Evolutionary conservation across 2,329 filamentous ascomycete genomes (phyloP).

Genomic region (Amylocarpus encephaloides): DNA sequence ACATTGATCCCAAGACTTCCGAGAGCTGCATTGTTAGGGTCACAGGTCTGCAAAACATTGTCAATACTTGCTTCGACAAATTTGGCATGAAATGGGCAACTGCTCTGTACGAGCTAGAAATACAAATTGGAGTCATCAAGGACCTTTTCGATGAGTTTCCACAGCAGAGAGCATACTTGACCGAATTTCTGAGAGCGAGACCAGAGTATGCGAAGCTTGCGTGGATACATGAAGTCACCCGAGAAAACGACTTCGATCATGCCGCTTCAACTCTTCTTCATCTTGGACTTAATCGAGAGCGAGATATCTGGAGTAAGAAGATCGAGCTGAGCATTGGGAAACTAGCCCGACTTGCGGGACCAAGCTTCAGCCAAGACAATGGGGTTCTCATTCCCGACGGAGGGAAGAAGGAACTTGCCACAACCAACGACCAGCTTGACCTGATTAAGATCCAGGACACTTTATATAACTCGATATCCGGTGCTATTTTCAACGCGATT

Average conservation of each 20-base stretch:
- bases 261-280: slow-evolving; percentile 66
- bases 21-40: background rate
- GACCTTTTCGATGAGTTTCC: slow-evolving; percentile 64
- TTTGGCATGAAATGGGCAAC: slow-evolving; percentile 50
- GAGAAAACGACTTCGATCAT: slow-evolving; percentile 66
- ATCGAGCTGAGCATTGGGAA: slow-evolving; percentile 88
- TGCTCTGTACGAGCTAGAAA: slow-evolving; percentile 73
- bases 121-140: slow-evolving; percentile 59
- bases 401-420: slow-evolving; percentile 34
- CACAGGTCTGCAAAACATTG: slow-evolving; percentile 24
- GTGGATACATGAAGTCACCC: slow-evolving; percentile 90
- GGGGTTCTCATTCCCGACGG: slow-evolving; percentile 20
- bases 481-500: slow-evolving; percentile 63
- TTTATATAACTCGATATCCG: slow-evolving; percentile 64
- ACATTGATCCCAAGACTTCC: background rate
- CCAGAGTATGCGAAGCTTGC: slow-evolving; percentile 69
- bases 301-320: slow-evolving; percentile 86
- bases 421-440: slow-evolving; percentile 25
- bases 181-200: slow-evolving; percentile 68
- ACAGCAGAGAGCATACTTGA: slow-evolving; percentile 65
- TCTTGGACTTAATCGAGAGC: slow-evolving; percentile 65
- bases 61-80: slow-evolving; percentile 40
- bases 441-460: slow-evolving; percentile 70
- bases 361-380: slow-evolving; percentile 36
- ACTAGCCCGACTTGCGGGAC: slow-evolving; percentile 64